Evolutionary conservation across 2,329 filamentous ascomycete species (phyloP), one percentile per base, ranked within the genome.

Genomic region (Neophaeococcomyces mojaviensis): DNA sequence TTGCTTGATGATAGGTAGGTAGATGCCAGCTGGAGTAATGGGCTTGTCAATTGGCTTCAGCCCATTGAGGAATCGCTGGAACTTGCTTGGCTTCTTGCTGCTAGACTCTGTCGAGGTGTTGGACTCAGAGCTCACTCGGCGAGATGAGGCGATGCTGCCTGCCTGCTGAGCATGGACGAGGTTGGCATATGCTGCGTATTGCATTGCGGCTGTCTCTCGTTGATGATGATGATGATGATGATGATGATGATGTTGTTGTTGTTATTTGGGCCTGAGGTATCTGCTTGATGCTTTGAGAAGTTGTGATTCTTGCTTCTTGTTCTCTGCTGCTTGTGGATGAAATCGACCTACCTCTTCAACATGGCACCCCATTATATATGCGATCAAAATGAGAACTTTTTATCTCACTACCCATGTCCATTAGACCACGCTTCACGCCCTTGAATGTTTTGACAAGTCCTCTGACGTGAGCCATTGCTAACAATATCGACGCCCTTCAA

Each of bases 101-200:
- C 33, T 18, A 12, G 49, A 47, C n/a, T 30, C 34, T 13, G 45
- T 34, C 19, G 44, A 46, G 28, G 40, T 26, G 16, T 16, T 37
- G 18, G 50, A 51, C 39, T 46, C 44, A 24, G 46, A 30, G 36
- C 51, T 49, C 28, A 40, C 30, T 9, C 48, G 50, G 30, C 49
- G 51, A 45, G 44, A 50, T 26, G 45, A 45, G 42, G 41, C 32
- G 15, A 33, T 40, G 34, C 46, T 36, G 18, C 30, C 34, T 26
- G 30, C 34, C 47, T 53, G 48, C 32, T 50, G 39, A 20, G 48
- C 52, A 28, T 49, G 39, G 9, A 44, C 26, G 33, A 55, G 40
- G 51, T 52, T 52, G 46, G 52, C 50, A 42, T 53, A 55, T 22
- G 47, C 52, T n/a, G 48, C 39, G 47, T 54, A 50, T 31, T 51